Evolutionary conservation across 1,139 yeast species (phyloP), one percentile per base, ranked within the genome.

Genomic region (Candida pseudoviswanathii): DNA sequence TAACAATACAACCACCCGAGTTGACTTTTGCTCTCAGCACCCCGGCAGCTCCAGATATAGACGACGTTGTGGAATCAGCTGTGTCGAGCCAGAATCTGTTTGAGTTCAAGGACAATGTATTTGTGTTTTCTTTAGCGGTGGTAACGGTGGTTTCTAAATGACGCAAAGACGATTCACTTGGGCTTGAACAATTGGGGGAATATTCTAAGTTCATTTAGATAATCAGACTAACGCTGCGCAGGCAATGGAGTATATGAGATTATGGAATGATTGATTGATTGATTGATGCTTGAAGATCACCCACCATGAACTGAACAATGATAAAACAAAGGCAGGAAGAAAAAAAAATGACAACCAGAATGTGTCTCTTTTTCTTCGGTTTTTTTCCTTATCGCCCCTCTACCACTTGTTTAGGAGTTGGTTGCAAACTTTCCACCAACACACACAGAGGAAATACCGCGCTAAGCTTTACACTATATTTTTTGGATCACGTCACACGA

Each of bases 31-130:
- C 26, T 33, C 16, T 33, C 31, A 25, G 39, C 9, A 21, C 34
- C 16, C 33, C 39, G 4, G 24, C 34, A 25, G 3, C 27, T 11
- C 43, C 43, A 5, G 50, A 42, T 9, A 44, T 21, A 4, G 53
- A 47, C 5, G 52, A 46, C 11, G 52, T 43, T 10, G 52, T 38
- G 7, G 47, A 49, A 11, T 36, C 45, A 36, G 43, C 41, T 16
- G 46, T 46, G 33, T 45, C 42, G 21, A 41, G 49, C 52, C 54
- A 51, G 25, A 41, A 48, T 5, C 39, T 43, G 6, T 53, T 50
- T 11, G 54, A 49, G 34, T 48, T 50, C 41, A 54, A 50, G 39
- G 56, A 54, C 38, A 54, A 50, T 38, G 55, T 52, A 21, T 52
- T 50, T 29, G 43, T 41, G 21, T 52, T 52, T 30, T 47, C 54